These are phyloP conservation scores for Fusarium incarnatum DNA, from an alignment of 2,329 filamentous ascomycete genomes.

Conservation along the genomic window DNA sequence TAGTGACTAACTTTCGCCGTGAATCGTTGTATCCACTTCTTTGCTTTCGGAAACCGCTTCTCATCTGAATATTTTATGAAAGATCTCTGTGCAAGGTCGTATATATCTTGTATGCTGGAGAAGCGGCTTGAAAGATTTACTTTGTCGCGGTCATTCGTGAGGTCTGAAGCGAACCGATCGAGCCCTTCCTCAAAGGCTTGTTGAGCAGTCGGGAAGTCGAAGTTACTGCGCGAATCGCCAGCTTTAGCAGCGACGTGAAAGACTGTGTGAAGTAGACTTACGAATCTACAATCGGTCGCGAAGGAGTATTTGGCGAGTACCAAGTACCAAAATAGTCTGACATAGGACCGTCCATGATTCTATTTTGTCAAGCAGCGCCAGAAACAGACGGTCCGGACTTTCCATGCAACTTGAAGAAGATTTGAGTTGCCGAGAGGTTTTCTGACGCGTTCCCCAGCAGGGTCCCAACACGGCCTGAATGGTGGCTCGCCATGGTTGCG, in stretches of 20 bases:
- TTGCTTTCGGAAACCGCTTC: not conserved
- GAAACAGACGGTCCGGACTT: too few species aligned
- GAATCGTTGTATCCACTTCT: not conserved
- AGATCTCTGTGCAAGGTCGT: not conserved
- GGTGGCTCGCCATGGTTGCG: too few species aligned
- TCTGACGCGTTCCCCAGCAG: too few species aligned
- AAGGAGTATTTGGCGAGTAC: not conserved
- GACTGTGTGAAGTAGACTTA: too few species aligned
- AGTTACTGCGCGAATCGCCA: too few species aligned
- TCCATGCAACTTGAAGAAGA: too few species aligned
- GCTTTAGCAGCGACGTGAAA: too few species aligned
- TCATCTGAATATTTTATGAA: not conserved
- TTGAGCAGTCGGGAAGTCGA: not conserved
- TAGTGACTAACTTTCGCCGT: not conserved
- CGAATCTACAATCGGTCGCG: not conserved
- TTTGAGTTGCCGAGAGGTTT: too few species aligned
- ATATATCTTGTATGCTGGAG: not conserved
- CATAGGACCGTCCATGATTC: not conserved
- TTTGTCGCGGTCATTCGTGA: not conserved
- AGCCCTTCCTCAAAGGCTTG: not conserved
- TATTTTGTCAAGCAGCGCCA: too few species aligned
- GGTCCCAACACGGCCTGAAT: too few species aligned
- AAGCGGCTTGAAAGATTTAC: not conserved
- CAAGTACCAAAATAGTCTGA: not conserved
- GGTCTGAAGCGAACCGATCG: not conserved